A percentile compares a stretch with the other conserved stretches of the same genome.
Evolutionary conservation across 1,284 basidiomycete species (phyloP).

Genomic region (Leccinum fallax): DNA sequence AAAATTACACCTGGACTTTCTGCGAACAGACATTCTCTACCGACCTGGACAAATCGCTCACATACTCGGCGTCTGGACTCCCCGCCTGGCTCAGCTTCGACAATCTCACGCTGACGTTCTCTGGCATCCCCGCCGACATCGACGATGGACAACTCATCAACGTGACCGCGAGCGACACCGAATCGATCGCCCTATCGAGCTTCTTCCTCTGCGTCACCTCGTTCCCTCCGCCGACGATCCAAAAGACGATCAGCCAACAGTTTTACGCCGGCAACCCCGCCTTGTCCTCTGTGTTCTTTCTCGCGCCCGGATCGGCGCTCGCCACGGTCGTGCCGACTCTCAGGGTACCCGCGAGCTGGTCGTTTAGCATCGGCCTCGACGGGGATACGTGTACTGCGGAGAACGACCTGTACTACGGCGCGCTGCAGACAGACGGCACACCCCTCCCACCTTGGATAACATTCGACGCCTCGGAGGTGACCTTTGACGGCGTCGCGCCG

Average conservation of each 20-base stretch:
- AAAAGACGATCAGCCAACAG: constrained; percentile 59
- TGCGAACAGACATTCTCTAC: constrained; percentile 61
- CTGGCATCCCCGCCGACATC: constrained; percentile 55
- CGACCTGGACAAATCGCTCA: constrained; percentile 42
- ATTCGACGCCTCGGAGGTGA: constrained; percentile 70
- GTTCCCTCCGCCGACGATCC: constrained; percentile 54
- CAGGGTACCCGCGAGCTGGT: constrained; percentile 83
- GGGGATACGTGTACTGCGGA: constrained; percentile 61
- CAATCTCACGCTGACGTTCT: constrained; percentile 48
- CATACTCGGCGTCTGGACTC: constrained; percentile 51
- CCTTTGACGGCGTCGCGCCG: constrained; percentile 82
- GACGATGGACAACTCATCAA: constrained; percentile 63
- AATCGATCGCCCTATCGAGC: constrained; percentile 49
- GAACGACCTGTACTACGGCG: constrained; percentile 65
- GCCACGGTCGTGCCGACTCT: constrained; percentile 58
- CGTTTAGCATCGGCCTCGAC: constrained; percentile 87
- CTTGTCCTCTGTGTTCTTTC: constrained; percentile 66
- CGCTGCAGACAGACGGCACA: constrained; percentile 65
- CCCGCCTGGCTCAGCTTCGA: constrained; percentile 73
- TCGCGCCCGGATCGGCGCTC: constrained; percentile 60
- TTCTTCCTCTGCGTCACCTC: constrained; percentile 67
- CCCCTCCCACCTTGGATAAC: constrained; percentile 76
- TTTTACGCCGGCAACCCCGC: constrained; percentile 62
- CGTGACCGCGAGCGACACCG: constrained; percentile 55
- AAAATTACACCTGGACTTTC: constrained; percentile 67